Percentiles rank a stretch among this genome's conserved stretches.
Evolutionary conservation across 768 basidiomycete genomes (phyloP).

Genomic region (Amanita rubescens): DNA sequence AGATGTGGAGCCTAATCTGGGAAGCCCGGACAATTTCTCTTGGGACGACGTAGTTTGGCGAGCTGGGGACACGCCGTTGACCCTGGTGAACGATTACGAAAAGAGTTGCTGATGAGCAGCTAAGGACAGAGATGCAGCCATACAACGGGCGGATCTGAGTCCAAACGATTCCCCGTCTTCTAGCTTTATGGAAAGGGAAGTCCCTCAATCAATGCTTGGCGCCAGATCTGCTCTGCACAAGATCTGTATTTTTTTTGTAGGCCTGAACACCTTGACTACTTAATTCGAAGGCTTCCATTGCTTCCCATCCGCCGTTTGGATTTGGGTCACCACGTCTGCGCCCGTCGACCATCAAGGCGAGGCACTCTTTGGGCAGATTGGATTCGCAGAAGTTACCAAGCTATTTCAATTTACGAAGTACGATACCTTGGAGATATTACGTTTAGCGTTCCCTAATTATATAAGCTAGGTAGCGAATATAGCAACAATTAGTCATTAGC

Average conservation of each 20-base stretch:
- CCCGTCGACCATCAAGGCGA: constrained; percentile 5
- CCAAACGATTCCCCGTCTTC: constrained; percentile 1
- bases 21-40: neutral
- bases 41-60: neutral
- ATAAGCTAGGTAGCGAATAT: neutral
- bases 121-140: neutral
- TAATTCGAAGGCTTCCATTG: constrained; percentile 4
- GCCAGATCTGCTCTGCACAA: neutral
- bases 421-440: neutral
- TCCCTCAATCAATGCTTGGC: neutral
- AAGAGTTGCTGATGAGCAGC: constrained; percentile 1
- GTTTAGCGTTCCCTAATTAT: neutral
- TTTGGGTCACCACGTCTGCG: neutral
- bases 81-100: neutral
- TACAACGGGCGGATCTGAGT: constrained; percentile 1
- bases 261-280: neutral
- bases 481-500: constrained; percentile 1
- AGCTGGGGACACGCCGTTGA: neutral
- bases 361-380: neutral
- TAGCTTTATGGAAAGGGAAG: constrained; percentile 4
- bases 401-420: neutral
- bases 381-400: constrained; percentile 6
- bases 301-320: neutral
- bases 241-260: constrained; percentile 6
- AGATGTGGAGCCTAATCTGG: neutral